phyloP scores from a whole-genome alignment of 139 green algal species.

The Mesotaenium endlicherianum region DNA sequence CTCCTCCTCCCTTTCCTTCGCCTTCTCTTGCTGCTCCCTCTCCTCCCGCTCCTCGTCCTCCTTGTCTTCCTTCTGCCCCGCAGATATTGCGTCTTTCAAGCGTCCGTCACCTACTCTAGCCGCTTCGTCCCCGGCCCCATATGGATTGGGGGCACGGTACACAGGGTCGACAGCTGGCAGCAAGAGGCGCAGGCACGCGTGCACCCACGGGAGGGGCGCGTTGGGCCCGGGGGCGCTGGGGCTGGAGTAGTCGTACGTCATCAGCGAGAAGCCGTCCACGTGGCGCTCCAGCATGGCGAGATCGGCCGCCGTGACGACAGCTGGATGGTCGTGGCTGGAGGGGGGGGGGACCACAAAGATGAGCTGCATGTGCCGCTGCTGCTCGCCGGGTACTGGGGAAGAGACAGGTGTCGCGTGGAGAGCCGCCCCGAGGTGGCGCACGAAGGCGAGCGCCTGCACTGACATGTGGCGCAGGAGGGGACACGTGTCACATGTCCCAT shows the following conservation, averaged over 20 bases:
- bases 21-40: neutral
- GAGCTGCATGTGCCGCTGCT: constrained; percentile 25
- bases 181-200: constrained; percentile 1
- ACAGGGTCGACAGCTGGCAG: neutral
- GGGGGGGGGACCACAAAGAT: constrained; percentile 40
- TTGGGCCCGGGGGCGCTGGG: constrained; percentile 38
- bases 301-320: constrained; percentile 24
- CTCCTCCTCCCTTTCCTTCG: neutral
- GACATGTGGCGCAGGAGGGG: too few species aligned
- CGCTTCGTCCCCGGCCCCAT: neutral
- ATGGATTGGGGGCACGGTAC: neutral
- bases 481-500: too few species aligned
- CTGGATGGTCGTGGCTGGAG: neutral
- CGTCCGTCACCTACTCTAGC: neutral
- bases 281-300: constrained; percentile 2
- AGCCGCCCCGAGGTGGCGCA: neutral
- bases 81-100: too few species aligned
- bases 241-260: constrained; percentile 54
- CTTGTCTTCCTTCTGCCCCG: neutral
- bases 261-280: constrained; percentile 46
- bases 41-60: neutral
- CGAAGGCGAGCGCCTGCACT: constrained; percentile 35
- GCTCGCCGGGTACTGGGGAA: neutral
- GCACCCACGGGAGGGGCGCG: constrained; percentile 40
- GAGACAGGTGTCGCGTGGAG: neutral